Base-by-base conservation (phyloP, 2,329 filamentous ascomycete species). In the Rasamsonia emersonii region DNA sequence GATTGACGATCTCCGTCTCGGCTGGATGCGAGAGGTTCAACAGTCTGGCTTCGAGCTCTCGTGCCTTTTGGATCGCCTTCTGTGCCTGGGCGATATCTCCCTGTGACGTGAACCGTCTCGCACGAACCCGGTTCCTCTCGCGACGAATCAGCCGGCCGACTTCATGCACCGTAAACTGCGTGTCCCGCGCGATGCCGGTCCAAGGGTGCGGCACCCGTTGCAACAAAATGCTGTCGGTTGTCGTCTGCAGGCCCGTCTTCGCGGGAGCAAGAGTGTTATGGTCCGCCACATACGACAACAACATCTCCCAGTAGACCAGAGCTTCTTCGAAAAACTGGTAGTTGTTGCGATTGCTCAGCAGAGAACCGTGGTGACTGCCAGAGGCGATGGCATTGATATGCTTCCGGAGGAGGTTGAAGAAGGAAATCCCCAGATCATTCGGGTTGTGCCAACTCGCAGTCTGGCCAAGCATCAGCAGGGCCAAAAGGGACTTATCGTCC, bases 401-500 rank as follows among this genome's bases (percentile, higher is more conserved):
- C 11, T 53, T 54, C 14, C 54, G 50, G 3, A 59, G 49, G 2
- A 54, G 41, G 14, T 68, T 62, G 18, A 74, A 65, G 36, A 69
- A 68, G 9, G 68, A 63, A 30, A 70, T 55, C 2, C 73, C 74
- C 4, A 77, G 58, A 30, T 71, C 70, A 23, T 57, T 64, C 10
- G 70, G 62, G 27, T 76, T 65, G 34, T 77, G 73, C 74, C 74
- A 78, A 20, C 68, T 69, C 4, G 73, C 72, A 2, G 71, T 74
- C 34, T 74, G 66, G 3, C 73, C 74, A 1, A 77, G 63, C 44
- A 78, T 65, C 24, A 77, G 63, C 18, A 77, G 56, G 3, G 70
- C 70, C n/a, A 78, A 45, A 7, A 77, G 58, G 0, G 70, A 68
- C 33, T 69, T 71, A 23, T 74, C 72, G 11, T 72, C 62, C 36